A percentile compares a stretch with the other conserved stretches of the same genome.
Conservation (phyloP, 768 basidiomycete genomes). For the Hygrophoropsis aurantiaca region DNA sequence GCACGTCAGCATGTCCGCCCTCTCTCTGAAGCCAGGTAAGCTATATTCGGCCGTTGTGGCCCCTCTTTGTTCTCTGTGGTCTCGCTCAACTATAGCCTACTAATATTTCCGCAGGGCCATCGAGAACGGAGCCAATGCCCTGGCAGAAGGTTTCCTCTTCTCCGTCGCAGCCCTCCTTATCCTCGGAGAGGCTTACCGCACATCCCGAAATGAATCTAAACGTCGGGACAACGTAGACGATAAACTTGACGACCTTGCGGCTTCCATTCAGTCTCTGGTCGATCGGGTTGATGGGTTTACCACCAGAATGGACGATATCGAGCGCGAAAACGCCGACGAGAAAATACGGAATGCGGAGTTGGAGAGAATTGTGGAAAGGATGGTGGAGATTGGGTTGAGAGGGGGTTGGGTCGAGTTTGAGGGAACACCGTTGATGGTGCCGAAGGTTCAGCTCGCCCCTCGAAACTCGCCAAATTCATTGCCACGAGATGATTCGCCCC, state of each 20-base stretch:
- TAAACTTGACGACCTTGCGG: conserved; percentile 57
- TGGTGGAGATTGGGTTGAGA: conserved; percentile 67
- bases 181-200: conserved; percentile 74
- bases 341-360: conserved; percentile 59
- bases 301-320: conserved; percentile 42
- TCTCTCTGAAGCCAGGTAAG: conserved; percentile 72
- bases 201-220: conserved; percentile 64
- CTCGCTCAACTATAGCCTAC: not conserved
- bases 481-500: no score
- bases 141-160: conserved; percentile 87
- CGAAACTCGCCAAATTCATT: not conserved
- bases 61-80: not conserved
- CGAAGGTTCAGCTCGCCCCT: conserved; percentile 38
- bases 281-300: conserved; percentile 41
- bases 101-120: conserved; percentile 55
- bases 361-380: conserved; percentile 58
- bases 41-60: conserved; percentile 3
- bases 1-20: conserved; percentile 66
- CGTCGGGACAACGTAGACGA: conserved; percentile 76
- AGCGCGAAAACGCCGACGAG: conserved; percentile 31
- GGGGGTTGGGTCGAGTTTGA: conserved; percentile 68
- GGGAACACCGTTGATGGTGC: conserved; percentile 52
- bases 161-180: conserved; percentile 73
- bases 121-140: conserved; percentile 80
- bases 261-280: conserved; percentile 45